Base-by-base conservation (phyloP, 2,329 filamentous ascomycete species). In the Xylariaceae sp. region DNA sequence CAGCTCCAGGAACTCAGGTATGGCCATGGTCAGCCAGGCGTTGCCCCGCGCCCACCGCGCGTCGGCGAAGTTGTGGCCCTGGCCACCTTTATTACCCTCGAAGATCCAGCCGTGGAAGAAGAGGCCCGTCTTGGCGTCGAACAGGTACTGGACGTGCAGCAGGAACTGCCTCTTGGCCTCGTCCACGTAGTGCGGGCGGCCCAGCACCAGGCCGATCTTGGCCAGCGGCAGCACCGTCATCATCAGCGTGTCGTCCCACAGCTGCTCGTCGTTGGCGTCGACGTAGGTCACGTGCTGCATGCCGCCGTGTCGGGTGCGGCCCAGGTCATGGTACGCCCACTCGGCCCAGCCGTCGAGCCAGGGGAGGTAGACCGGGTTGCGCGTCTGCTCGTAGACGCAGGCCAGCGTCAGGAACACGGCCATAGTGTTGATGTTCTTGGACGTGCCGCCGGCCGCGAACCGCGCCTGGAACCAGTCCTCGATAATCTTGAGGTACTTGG, bases 371-470 rank as follows among this genome's bases (percentile, higher is more conserved):
- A 76, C 79, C 48, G 73, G 69, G 55, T 88, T 82, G 8, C 74
- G 66, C 0, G 82, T 87, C 60, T 82, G 78, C 63, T 90, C 86
- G 55, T 90, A 90, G n/a, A 90, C 72, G 56, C 81, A 81, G 1
- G 86, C 85, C 1, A 90, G 72, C 0, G 86, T 87, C 16, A 89
- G 67, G 61, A 90, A 87, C 0, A 81, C 81, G 11, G 83, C 81
- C 85, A 90, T 89, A 13, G 87, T 89, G 68, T 89, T 89, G 72
- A 89, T 89, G 62, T 90, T 90, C 62, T 90, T 90, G 30, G 84
- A 88, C 3, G 87, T 90, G 53, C 76, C 81, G 16, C 84, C 83
- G 41, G 81, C 80, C 1, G 72, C 73, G 47, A 89, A 82, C 8
- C 86, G 80, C 36, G 73, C 75, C 6, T 69, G 67, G 64, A 88